A percentile compares a stretch with the other conserved stretches of the same genome.
Evolutionary conservation across 2,329 filamentous ascomycete species (phyloP).

Genomic region (Talaromyces sp.): DNA sequence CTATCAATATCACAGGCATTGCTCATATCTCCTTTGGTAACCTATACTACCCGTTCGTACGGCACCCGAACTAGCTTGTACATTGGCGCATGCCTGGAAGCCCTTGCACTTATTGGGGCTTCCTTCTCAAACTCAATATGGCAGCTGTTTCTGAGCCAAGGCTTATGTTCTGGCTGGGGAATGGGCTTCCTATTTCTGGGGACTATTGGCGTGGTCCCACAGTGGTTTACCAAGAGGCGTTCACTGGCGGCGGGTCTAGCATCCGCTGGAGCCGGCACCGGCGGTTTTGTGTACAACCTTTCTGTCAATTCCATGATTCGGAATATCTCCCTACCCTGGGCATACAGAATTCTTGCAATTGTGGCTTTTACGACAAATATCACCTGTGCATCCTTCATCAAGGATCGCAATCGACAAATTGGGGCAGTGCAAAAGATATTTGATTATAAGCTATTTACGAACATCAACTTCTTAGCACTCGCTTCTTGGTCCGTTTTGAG

Average conservation of each 20-base stretch:
- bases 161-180: constrained; percentile 60
- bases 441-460: constrained; percentile 51
- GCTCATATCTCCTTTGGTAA: constrained; percentile 56
- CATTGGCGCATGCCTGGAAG: constrained; percentile 55
- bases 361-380: constrained; percentile 53
- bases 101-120: constrained; percentile 50
- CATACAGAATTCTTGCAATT: constrained; percentile 60
- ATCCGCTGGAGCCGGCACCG: constrained; percentile 57
- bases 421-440: constrained; percentile 53
- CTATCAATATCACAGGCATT: constrained; percentile 58
- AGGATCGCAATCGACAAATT: constrained; percentile 57
- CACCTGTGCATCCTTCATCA: constrained; percentile 52
- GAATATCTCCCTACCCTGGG: constrained; percentile 55
- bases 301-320: constrained; percentile 57
- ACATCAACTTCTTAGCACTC: constrained; percentile 37
- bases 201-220: constrained; percentile 54
- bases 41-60: constrained; percentile 50
- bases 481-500: constrained; percentile 56
- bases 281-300: constrained; percentile 59
- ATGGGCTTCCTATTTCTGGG: constrained; percentile 63
- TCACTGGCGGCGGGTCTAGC: constrained; percentile 60
- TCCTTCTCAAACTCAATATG: constrained; percentile 54
- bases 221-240: constrained; percentile 60
- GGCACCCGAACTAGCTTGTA: constrained; percentile 55
- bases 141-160: constrained; percentile 60